phyloP scores from a whole-genome alignment of 768 basidiomycete genomes.

The Lactarius quietus region DNA sequence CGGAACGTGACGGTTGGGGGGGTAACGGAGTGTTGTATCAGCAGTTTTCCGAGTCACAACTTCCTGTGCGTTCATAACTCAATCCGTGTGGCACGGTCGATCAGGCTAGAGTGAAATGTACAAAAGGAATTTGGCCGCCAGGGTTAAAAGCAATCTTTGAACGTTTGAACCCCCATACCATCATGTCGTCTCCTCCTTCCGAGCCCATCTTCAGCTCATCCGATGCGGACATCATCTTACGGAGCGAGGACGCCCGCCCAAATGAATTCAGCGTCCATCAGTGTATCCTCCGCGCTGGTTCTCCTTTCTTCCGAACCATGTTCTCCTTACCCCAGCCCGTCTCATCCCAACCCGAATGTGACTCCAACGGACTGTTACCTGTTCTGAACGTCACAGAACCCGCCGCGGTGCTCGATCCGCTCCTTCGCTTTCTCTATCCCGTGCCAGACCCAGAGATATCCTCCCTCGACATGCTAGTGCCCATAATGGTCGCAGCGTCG shows the following conservation, averaged over 20 bases:
- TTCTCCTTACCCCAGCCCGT: slow-evolving; percentile 63
- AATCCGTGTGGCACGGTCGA: background rate
- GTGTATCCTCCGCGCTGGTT: slow-evolving; percentile 58
- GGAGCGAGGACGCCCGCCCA: slow-evolving; percentile 38
- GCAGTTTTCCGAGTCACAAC: no score
- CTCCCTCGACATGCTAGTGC: slow-evolving; percentile 51
- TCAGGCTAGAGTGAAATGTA: slow-evolving; percentile 13
- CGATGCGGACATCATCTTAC: slow-evolving; percentile 53
- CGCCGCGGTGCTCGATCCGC: slow-evolving; percentile 40
- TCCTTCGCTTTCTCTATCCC: slow-evolving; percentile 63
- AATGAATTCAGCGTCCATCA: slow-evolving; percentile 57
- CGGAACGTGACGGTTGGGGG: slow-evolving; percentile 6
- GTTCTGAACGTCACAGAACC: slow-evolving; percentile 56
- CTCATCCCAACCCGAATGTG: slow-evolving; percentile 43
- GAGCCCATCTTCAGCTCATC: slow-evolving; percentile 38
- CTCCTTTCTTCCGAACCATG: slow-evolving; percentile 67
- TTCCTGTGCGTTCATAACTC: slow-evolving; percentile 11
- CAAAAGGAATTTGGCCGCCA: slow-evolving; percentile 6
- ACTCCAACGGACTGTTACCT: slow-evolving; percentile 34
- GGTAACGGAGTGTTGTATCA: slow-evolving; percentile 5
- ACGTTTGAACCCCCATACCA: background rate
- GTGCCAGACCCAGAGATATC: slow-evolving; percentile 49
- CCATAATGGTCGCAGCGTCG: slow-evolving; percentile 48
- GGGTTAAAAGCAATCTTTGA: background rate
- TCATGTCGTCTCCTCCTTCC: slow-evolving; percentile 17